Base-by-base conservation (phyloP, 2,329 filamentous ascomycete genomes). In the Fusarium torulosum region DNA sequence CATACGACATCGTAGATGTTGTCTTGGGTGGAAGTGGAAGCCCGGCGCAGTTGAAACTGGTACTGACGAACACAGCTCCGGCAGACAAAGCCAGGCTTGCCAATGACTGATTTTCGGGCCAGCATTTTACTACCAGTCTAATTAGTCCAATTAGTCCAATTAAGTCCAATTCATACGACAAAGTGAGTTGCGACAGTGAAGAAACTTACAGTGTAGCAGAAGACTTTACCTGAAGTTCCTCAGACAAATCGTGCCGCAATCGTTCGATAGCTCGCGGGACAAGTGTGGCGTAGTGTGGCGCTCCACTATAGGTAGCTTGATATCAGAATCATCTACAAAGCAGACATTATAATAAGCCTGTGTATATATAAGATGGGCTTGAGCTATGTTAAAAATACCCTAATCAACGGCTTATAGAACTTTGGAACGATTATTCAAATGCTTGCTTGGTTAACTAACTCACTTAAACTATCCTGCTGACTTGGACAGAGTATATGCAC, bases 1-100 rank as follows among this genome's bases (percentile, higher is more conserved):
- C 93, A 96, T 66, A 97, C 93, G 31, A 97, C 91, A 86, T 97
- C 94, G 82, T 96, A 97, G 73, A 97, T 89, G 69, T 96, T 92
- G 13, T 89, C 88, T 13, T 79, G 72, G 14, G 77, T 66, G 42
- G 78, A 82, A 23, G 83, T 77, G 60, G 83, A 86, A 38, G 78
- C 70, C 59, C 83, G 76, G 59, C 76, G 76, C 25, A 75, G 64
- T 60, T 79, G 79, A 38, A 70, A 72, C 53, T 75, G 76, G n/a
- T 77, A 59, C 60, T 75, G 77, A 27, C 76, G 80, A 50, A 78
- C 79, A 69, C 85, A 87, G 72, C 79, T 81, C 50, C 76, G 79
- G 73, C 85, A 87, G 54, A 86, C 72, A 53, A 80, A 81, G 10
- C 76, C 75, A 25, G 78, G 63, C 47, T 70, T 70, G 14, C 54